Base-by-base conservation (phyloP, 163 green algal species). In the Chloromonas sp. region DNA sequence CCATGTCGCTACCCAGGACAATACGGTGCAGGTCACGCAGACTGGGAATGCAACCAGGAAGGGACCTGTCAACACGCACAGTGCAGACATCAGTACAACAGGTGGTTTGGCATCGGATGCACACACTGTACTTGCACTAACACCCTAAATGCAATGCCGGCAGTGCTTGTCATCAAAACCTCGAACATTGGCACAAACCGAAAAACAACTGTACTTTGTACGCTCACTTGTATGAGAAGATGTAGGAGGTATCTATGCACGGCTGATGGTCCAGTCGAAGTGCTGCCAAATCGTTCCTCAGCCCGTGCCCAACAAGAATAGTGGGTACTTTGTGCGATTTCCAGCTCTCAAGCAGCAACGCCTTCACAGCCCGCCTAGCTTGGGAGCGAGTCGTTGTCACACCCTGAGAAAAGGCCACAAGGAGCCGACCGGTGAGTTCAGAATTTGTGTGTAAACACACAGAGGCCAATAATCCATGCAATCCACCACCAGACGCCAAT, bases 181-280 rank as follows among this genome's bases (percentile, higher is more conserved):
- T 36, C 36, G 36, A 36, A 36, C 36, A 36, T 36, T 36, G 36
- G 36, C 36, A 36, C 36, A 36, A 36, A 36, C 36, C 36, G 36
- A 36, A 36, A 36, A 36, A 36, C 36, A 36, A 36, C 36, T 36
- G 36, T 36, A 36, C 36, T 36, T 36, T 36, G 71, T 60, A 15
- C 0, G 66, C 82, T 62, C 78, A 90, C 87, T 87, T 85, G 88
- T 93, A 96, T 0, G n/a, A 70, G 81, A 91, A 94, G n/a, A 96
- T 79, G 3, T 95, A 78, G 0, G 92, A 85, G 11, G 93, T 96
- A 85, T 96, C 93, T 36, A 96, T 95, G 78, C 94, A 88, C 14
- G 87, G 87, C 82, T 86, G 82, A 74, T 86, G 78, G 85, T 93
- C 89, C 36, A 93, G 58, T 71, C 80, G 70, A 1, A 92, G 86